Evolutionary conservation across 2,329 filamentous ascomycete species (phyloP), one percentile per base, ranked within the genome.

Genomic region (Sporothrix humicola): DNA sequence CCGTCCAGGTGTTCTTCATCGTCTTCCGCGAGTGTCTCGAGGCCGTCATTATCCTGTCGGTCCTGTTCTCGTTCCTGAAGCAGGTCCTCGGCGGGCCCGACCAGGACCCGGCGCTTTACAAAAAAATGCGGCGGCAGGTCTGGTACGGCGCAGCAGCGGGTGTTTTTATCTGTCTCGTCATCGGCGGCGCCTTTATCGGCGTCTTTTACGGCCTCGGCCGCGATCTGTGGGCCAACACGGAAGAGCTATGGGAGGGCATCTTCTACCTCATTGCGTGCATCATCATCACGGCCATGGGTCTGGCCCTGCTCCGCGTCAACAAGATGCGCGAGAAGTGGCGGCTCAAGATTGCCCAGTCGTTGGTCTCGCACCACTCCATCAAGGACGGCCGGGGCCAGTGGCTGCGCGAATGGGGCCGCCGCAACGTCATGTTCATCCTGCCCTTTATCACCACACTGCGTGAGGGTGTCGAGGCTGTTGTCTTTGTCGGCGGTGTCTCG

Each of bases 281-380:
- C 77, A 94, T 97, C 82, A 96, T 97, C 82, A 92, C 92, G 50
- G 77, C 94, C 75, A 91, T 97, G 84, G 94, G 94, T 42, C 91
- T 90, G 46, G 93, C 92, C 4, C 88, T 97, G 44, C 88, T 97
- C 8, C 91, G 94, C 37, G 87, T 97, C 72, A 92, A 90, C 75
- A 96, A 95, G 82, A 88, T 96, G 81, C 92, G 94, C 80, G 90
- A 92, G 75, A 96, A 96, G 82, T 97, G 94, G 94, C 88, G 90
- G n/a, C 84, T 91, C 78, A 96, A 96, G 87, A 88, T 97, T 31
- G 88, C 91, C 20, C 88, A 88, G 78, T 89, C 92, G 2, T 82
- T 96, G 44, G 89, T 92, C 77, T 80, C 79, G 0, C 76, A 85
- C 74, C 81, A 80, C 56, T 84, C 86, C 17, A n/a, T 76, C 61